Evolutionary conservation across 2,329 filamentous ascomycete species (phyloP).

Genomic region (Ceratocystis smalleyi): DNA sequence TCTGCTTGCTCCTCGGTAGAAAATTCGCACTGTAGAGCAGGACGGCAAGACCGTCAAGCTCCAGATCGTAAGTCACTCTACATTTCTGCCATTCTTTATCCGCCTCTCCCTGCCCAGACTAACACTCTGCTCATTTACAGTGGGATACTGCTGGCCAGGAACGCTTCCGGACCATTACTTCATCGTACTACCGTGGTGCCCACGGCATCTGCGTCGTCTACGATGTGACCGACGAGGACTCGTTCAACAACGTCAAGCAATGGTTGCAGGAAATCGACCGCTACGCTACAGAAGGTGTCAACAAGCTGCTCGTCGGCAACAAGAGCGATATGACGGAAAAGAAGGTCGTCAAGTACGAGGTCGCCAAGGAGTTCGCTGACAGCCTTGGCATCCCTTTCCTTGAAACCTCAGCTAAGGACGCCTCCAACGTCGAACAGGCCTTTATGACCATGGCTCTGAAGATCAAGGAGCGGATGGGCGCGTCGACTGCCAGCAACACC

Average conservation of each 20-base stretch:
- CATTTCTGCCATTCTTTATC: background rate
- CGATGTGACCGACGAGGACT: constrained; percentile 99
- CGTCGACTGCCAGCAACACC: constrained; percentile 87
- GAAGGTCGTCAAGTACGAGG: constrained; percentile 99
- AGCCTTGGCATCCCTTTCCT: constrained; percentile 98
- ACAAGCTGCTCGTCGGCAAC: constrained; percentile 98
- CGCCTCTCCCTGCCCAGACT: background rate
- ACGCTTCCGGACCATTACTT: constrained; percentile 98
- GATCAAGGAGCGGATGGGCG: constrained; percentile 99
- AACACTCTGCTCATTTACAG: constrained; percentile 31
- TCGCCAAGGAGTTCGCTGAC: constrained; percentile 99
- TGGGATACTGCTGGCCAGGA: constrained; percentile 99
- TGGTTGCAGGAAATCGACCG: constrained; percentile 99
- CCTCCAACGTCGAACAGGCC: constrained; percentile 97
- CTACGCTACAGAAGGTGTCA: constrained; percentile 97
- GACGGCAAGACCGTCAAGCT: constrained; percentile 99
- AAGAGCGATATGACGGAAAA: constrained; percentile 99
- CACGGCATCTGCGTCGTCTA: constrained; percentile 99
- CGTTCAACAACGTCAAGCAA: constrained; percentile 99
- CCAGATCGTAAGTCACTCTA: constrained; percentile 61
- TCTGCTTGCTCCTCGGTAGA: constrained; percentile 38
- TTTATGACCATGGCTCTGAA: constrained; percentile 99
- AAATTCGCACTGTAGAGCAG: constrained; percentile 99
- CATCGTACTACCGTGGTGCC: constrained; percentile 96
- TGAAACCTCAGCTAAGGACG: constrained; percentile 98